Evolutionary conservation across 2,329 filamentous ascomycete species (phyloP).

Genomic region (Colletotrichum echinochloae): DNA sequence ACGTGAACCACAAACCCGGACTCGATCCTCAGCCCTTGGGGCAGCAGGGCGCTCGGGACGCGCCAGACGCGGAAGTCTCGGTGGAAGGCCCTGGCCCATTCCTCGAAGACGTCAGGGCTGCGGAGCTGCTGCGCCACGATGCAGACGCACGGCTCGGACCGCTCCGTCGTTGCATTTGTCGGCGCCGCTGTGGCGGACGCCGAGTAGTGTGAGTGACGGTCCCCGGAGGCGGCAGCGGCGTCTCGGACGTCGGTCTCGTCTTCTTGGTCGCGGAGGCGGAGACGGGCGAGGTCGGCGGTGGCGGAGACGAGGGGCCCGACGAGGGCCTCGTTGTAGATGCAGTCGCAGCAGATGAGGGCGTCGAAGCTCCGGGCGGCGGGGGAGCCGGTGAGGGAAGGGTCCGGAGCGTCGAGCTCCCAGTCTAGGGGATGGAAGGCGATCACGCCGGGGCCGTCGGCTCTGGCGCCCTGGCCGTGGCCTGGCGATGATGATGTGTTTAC

Average conservation of each 20-base stretch:
- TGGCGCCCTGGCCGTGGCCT: neutral
- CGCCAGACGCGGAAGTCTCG: conserved; percentile 80
- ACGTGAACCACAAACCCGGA: conserved; percentile 88
- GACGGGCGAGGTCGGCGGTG: conserved; percentile 78
- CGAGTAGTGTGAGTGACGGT: neutral
- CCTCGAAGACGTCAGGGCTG: conserved; percentile 84
- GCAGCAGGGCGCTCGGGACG: conserved; percentile 73
- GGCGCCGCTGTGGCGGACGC: conserved; percentile 17
- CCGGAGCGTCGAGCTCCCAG: conserved; percentile 80
- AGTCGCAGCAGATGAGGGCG: conserved; percentile 86
- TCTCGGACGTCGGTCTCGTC: conserved; percentile 27
- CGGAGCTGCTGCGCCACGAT: conserved; percentile 91
- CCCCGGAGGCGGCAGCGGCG: neutral
- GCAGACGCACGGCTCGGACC: conserved; percentile 71
- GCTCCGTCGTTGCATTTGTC: conserved; percentile 38
- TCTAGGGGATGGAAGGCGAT: conserved; percentile 76
- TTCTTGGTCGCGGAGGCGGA: conserved; percentile 56
- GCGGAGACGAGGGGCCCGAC: conserved; percentile 85
- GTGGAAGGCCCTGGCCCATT: conserved; percentile 79
- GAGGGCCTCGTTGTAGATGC: conserved; percentile 92
- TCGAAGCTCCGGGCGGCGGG: conserved; percentile 67
- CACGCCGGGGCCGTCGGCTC: conserved; percentile 45
- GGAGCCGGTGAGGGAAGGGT: conserved; percentile 53
- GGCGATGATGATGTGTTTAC: neutral
- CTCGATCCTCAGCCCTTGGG: conserved; percentile 67